Conservation (phyloP, 768 basidiomycete genomes). For the Xanthoconium purpureum region DNA sequence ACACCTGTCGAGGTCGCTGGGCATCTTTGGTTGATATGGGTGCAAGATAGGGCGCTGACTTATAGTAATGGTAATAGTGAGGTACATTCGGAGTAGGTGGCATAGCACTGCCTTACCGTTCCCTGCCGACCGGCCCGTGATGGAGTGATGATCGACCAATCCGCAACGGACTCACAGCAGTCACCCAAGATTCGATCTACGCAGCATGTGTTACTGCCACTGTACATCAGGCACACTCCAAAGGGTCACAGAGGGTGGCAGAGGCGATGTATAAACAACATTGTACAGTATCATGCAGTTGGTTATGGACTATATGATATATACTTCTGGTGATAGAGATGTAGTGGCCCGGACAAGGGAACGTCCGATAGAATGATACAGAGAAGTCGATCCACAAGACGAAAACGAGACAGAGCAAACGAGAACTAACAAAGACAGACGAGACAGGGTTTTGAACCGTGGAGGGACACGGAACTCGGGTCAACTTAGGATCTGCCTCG, state of each 20-base stretch:
- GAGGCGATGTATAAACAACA: slow-evolving; percentile 29
- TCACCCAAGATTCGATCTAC: slow-evolving; percentile 7
- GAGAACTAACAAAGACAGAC: background rate
- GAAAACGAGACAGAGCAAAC: slow-evolving; percentile 9
- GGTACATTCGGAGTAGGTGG: slow-evolving; percentile 22
- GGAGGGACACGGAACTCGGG: background rate
- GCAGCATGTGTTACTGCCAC: slow-evolving; percentile 8
- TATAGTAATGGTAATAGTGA: slow-evolving; percentile 22
- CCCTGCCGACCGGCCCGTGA: slow-evolving; percentile 12
- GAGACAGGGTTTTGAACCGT: background rate
- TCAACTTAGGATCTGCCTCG: slow-evolving; percentile 31
- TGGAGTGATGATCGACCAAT: slow-evolving; percentile 15
- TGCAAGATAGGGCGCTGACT: slow-evolving; percentile 31
- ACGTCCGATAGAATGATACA: slow-evolving; percentile 24
- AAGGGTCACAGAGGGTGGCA: slow-evolving; percentile 8
- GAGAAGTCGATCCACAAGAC: slow-evolving; percentile 16
- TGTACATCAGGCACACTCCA: slow-evolving; percentile 27
- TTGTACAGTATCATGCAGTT: slow-evolving; percentile 34
- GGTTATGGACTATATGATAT: slow-evolving; percentile 30
- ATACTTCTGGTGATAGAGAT: slow-evolving; percentile 29
- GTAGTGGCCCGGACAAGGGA: slow-evolving; percentile 6
- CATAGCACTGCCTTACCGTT: slow-evolving; percentile 24
- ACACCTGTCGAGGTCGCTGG: slow-evolving; percentile 58
- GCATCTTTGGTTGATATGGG: slow-evolving; percentile 35
- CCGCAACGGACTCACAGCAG: slow-evolving; percentile 3